phyloP scores from a whole-genome alignment of 2,329 filamentous ascomycete species.

The Colletotrichum sp. region DNA sequence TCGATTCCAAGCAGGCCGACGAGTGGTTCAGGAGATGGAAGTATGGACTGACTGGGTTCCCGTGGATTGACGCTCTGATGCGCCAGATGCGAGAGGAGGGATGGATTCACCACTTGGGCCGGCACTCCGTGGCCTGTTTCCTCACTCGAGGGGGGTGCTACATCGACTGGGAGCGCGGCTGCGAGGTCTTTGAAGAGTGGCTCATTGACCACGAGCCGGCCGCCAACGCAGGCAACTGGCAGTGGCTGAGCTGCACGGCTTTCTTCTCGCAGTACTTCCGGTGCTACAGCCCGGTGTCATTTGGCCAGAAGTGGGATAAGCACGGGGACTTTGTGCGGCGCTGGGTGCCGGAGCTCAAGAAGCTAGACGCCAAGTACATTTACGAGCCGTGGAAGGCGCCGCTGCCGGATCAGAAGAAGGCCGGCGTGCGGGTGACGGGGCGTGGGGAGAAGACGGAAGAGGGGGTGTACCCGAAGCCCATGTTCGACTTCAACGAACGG shows the following conservation, averaged over 20 bases:
- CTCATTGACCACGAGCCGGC: constrained; percentile 77
- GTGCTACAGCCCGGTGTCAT: constrained; percentile 73
- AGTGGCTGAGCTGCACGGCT: constrained; percentile 77
- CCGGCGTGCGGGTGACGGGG: constrained; percentile 65
- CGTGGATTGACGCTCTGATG: constrained; percentile 84
- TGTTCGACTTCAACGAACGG: constrained; percentile 75
- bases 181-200: constrained; percentile 79
- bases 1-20: constrained; percentile 68
- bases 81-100: constrained; percentile 73
- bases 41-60: constrained; percentile 73
- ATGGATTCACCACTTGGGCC: constrained; percentile 81
- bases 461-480: constrained; percentile 72
- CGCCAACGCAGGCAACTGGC: constrained; percentile 79
- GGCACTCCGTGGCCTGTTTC: constrained; percentile 81
- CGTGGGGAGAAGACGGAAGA: constrained; percentile 50
- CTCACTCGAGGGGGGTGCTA: constrained; percentile 82
- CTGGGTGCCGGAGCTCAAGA: constrained; percentile 70
- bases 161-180: constrained; percentile 78
- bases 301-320: constrained; percentile 78
- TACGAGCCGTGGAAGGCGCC: constrained; percentile 83
- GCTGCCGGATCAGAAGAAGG: constrained; percentile 70
- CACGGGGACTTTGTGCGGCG: constrained; percentile 66
- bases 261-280: constrained; percentile 77
- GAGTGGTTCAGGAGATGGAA: constrained; percentile 73
- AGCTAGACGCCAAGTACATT: constrained; percentile 71